Percentiles rank a stretch among this genome's conserved stretches.
Conservation (phyloP, 169 alveolate species). For the Perkinsus marinus region DNA sequence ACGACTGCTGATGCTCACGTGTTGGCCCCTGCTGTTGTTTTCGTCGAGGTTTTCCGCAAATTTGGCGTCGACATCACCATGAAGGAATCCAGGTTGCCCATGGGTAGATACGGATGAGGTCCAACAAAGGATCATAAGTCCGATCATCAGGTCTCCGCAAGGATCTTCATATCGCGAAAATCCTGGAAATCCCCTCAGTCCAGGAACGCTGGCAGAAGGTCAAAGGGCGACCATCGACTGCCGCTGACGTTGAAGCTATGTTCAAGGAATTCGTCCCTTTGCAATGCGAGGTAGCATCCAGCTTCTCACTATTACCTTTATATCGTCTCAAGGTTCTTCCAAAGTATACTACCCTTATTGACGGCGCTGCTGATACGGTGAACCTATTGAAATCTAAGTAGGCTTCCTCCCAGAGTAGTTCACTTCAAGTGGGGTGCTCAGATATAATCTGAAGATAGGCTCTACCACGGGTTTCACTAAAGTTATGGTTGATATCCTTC, state of each 20-base stretch:
- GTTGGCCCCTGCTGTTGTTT: neutral
- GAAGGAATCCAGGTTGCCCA: neutral
- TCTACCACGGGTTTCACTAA: neutral
- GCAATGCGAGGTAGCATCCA: neutral
- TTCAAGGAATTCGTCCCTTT: neutral
- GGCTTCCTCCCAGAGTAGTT: too few relatives aligned
- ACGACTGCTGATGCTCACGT: neutral
- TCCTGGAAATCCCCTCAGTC: neutral
- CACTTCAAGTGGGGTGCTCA: neutral
- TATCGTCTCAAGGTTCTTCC: neutral
- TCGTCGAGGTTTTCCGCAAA: neutral
- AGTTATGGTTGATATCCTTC: neutral
- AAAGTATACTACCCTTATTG: neutral
- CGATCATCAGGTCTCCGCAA: neutral
- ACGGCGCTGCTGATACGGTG: neutral
- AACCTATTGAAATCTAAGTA: neutral
- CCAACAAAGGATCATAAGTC: neutral
- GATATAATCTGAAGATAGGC: neutral
- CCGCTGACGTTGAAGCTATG: neutral
- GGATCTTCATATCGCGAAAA: neutral
- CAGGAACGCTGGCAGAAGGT: neutral
- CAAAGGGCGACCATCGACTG: neutral
- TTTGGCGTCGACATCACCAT: neutral
- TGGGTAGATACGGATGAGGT: neutral
- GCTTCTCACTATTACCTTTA: too few relatives aligned